Conservation (phyloP, 176 grass and related monocot species). For the bread wheat (Triticum aestivum) region IWGSC_CS_RefSeq_v2.1 NC_057800.1:497445853-497446352, state of each 20-base stretch:
- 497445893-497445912: slow-evolving; percentile 31
- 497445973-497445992: slow-evolving; percentile 15
- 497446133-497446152: slow-evolving; percentile 48
- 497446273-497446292: slow-evolving; percentile 32
- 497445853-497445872: not conserved
- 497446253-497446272: slow-evolving; percentile 24
- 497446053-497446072: slow-evolving; percentile 25
- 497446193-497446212: slow-evolving; percentile 34
- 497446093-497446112: slow-evolving; percentile 39
- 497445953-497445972: slow-evolving; percentile 19
- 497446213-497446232: slow-evolving; percentile 35
- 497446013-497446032: slow-evolving; percentile 44
- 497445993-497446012: slow-evolving; percentile 30
- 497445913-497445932: slow-evolving; percentile 38
- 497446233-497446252: slow-evolving; percentile 39
- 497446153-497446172: slow-evolving; percentile 37
- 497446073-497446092: slow-evolving; percentile 31
- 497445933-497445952: slow-evolving; percentile 34
- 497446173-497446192: slow-evolving; percentile 32
- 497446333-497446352: slow-evolving; percentile 28
- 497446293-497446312: slow-evolving; percentile 33
- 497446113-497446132: slow-evolving; percentile 49
- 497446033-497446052: slow-evolving; percentile 13
- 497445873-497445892: slow-evolving; percentile 31
- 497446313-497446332: slow-evolving; percentile 34